phyloP scores from a whole-genome alignment of 805 yeast genomes.

The Lipomyces starkeyi region DNA sequence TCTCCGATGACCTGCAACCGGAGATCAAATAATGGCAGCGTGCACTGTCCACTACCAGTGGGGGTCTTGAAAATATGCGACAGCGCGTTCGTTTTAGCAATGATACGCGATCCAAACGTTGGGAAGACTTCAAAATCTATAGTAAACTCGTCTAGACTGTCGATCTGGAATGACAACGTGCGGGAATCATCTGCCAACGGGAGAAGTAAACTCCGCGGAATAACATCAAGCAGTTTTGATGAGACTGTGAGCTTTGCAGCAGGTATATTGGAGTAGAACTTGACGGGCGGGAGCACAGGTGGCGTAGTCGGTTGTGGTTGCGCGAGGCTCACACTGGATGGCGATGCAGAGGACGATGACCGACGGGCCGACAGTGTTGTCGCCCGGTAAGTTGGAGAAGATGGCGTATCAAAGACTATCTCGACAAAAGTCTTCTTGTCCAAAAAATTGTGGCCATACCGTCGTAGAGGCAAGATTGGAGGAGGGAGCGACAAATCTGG shows the following conservation, averaged over 20 bases:
- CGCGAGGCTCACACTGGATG: conserved; percentile 7
- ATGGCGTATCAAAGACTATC: conserved; percentile 62
- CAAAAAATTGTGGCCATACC: conserved; percentile 94
- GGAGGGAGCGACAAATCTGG: conserved; percentile 95
- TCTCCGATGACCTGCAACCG: conserved; percentile 84
- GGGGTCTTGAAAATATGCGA: conserved; percentile 56
- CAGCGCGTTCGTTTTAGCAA: conserved; percentile 86
- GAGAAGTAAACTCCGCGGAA: conserved; percentile 83
- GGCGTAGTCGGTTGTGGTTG: neutral
- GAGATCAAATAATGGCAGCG: conserved; percentile 79
- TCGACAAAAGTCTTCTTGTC: conserved; percentile 89
- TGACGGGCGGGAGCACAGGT: conserved; percentile 49
- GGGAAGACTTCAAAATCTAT: conserved; percentile 77
- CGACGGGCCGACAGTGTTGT: conserved; percentile 21
- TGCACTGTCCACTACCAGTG: conserved; percentile 46
- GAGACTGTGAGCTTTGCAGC: conserved; percentile 77
- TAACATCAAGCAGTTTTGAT: conserved; percentile 69
- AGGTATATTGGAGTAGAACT: conserved; percentile 52
- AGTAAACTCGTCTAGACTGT: conserved; percentile 35
- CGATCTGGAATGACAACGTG: conserved; percentile 63
- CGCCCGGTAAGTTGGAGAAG: conserved; percentile 40
- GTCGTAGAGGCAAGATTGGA: conserved; percentile 89
- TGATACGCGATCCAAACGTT: conserved; percentile 88
- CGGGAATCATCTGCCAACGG: conserved; percentile 75
- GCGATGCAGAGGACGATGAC: conserved; percentile 47